Evolutionary conservation across 2,329 filamentous ascomycete genomes (phyloP).

Genomic region (Monilinia polystroma): DNA sequence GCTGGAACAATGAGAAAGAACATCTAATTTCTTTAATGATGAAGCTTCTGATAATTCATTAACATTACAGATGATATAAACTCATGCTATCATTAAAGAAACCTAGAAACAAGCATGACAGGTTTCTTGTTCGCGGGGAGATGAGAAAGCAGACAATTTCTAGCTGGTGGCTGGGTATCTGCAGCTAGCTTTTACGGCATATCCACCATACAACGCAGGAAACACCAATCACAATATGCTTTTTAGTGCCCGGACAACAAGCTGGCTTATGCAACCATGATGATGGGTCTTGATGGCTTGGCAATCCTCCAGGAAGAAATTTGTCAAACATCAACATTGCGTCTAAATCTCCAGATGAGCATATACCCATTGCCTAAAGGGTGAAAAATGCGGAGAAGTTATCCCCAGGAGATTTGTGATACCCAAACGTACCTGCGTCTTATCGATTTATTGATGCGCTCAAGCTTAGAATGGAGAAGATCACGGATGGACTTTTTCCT

Average conservation of each 20-base stretch:
- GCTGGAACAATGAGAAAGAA: background rate
- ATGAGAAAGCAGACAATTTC: constrained; percentile 16
- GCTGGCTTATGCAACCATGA: constrained; percentile 4
- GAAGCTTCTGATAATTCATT: constrained; percentile 21
- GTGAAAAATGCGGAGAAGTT: constrained; percentile 10
- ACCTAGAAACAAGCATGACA: constrained; percentile 16
- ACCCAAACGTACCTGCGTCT: background rate
- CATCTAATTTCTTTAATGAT: background rate
- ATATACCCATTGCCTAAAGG: background rate
- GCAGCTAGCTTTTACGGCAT: constrained; percentile 17
- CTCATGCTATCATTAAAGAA: background rate
- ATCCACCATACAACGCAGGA: constrained; percentile 4
- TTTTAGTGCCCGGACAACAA: constrained; percentile 2
- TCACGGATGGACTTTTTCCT: too few species aligned
- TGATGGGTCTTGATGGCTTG: background rate
- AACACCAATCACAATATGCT: constrained; percentile 7
- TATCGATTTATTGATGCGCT: too few species aligned
- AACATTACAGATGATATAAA: background rate
- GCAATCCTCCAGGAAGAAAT: background rate
- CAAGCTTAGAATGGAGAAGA: too few species aligned
- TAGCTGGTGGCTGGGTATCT: constrained; percentile 22
- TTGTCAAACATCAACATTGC: background rate
- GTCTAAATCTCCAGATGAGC: background rate
- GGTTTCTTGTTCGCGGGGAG: constrained; percentile 22
- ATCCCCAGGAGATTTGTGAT: background rate